These are phyloP conservation scores for Brassica hybrid DNA, from an alignment of 441 rosid genomes.

Conservation along the genomic window DNA sequence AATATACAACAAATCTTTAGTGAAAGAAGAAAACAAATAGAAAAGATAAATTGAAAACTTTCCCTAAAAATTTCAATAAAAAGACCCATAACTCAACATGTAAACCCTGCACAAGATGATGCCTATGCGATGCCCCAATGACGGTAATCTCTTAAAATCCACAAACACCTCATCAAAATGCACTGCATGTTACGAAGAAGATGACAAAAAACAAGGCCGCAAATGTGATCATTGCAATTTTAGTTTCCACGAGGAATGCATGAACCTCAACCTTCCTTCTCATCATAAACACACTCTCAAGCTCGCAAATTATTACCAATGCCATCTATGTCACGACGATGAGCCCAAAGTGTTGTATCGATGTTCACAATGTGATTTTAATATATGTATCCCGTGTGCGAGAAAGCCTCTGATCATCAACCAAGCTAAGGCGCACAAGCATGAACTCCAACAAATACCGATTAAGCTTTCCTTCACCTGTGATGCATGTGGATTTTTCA, in stretches of 20 bases:
- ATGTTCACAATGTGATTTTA: neutral
- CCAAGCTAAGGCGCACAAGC: constrained; percentile 16
- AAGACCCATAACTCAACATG: neutral
- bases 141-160: neutral
- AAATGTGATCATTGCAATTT: neutral
- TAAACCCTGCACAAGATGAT: neutral
- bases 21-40: neutral
- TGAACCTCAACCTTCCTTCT: neutral
- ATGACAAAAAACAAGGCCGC: constrained; percentile 6
- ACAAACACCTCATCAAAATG: constrained; percentile 1
- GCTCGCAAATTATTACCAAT: neutral
- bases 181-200: neutral
- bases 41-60: neutral
- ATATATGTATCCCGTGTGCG: constrained; percentile 2
- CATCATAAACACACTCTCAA: constrained; percentile 20
- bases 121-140: neutral
- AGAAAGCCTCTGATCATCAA: neutral
- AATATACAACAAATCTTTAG: neutral
- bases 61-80: neutral
- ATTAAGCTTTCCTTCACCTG: constrained; percentile 10
- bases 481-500: constrained; percentile 49
- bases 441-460: constrained; percentile 12
- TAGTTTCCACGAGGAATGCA: constrained; percentile 12
- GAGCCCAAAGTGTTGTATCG: neutral
- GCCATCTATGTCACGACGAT: neutral